Base-by-base conservation (phyloP, 192 early-diverging fungal species). In the Coemansia sp. region DNA sequence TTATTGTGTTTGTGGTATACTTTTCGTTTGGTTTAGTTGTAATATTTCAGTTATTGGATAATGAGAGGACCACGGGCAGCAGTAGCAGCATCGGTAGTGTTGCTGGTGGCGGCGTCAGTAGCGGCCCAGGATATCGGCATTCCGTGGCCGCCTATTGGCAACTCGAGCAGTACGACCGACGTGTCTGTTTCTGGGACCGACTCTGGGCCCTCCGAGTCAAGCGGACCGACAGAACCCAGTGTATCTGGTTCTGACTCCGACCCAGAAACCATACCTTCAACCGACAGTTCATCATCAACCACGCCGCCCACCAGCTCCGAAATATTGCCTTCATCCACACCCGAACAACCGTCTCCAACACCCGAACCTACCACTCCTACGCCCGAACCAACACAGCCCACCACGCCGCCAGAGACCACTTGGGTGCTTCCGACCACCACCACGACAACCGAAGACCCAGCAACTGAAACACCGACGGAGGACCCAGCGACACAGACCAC, bases 31-130 rank as follows among this genome's bases (percentile, higher is more conserved):
- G 3, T 37, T n/a, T 17, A 27, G 5, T 56, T 56, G 3, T 56
- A 25, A 54, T 54, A 25, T 24, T 56, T 32, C 14, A 24, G 41
- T 24, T 59, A n/a, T 59, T 48, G 22, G n/a, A 65, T 14, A 19
- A 65, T 65, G 63, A 55, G 45, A n/a, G 23, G 39, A 56, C 52
- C 63, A 17, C 17, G 53, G 6, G 22, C 54, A 21, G 29, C 45
- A n/a, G 2, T 48, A 27, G 41, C 14, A 8, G 23, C 29, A 9
- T 49, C 49, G 32, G 63, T 39, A 5, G 21, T 35, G 0, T 17
- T 65, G 23, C 27, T 57, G 3, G 52, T 57, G 21, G 23, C 55
- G n/a, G 45, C 54, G 15, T 24, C 38, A 9, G 63, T 53, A 9
- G 22, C 23, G 10, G 53, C 63, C 0, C 63, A 65, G 54, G 54